These are phyloP conservation scores for Ceratocystis albifundus DNA, from an alignment of 2,329 filamentous ascomycete species.

Conservation along the genomic window DNA sequence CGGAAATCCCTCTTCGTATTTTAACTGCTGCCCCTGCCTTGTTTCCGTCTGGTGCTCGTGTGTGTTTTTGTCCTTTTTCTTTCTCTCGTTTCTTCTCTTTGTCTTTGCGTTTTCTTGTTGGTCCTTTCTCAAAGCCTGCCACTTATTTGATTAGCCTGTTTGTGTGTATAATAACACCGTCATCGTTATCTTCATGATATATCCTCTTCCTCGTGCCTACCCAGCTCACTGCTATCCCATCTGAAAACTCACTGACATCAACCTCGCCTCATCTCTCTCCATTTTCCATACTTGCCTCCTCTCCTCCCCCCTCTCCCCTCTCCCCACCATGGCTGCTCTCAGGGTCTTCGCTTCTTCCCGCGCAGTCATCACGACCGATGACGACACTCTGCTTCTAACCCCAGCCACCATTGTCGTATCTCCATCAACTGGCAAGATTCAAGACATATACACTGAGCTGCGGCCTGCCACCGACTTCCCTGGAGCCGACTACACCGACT, in stretches of 20 bases:
- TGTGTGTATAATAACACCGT: not conserved
- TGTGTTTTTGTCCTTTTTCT: not conserved
- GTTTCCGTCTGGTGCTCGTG: too few species aligned
- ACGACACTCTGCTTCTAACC: constrained; percentile 51
- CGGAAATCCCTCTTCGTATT: not conserved
- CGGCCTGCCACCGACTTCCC: constrained; percentile 69
- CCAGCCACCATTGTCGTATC: constrained; percentile 78
- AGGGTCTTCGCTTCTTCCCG: constrained; percentile 69
- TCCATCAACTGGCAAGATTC: constrained; percentile 68
- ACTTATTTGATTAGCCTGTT: not conserved
- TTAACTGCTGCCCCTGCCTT: not conserved
- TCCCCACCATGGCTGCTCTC: constrained; percentile 12
- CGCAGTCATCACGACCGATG: constrained; percentile 63
- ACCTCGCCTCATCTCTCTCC: constrained; percentile 4
- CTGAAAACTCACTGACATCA: too few species aligned
- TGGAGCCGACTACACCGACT: constrained; percentile 61
- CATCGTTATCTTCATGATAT: not conserved
- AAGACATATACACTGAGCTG: constrained; percentile 59
- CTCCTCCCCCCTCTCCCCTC: too few species aligned
- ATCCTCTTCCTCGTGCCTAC: not conserved
- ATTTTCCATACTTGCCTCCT: not conserved
- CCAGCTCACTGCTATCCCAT: not conserved
- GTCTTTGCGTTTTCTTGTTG: not conserved
- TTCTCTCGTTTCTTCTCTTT: not conserved
- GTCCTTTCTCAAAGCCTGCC: not conserved